Base-by-base conservation (phyloP, 352 stramenopile genomes). In the Phytopythium vexans region DNA sequence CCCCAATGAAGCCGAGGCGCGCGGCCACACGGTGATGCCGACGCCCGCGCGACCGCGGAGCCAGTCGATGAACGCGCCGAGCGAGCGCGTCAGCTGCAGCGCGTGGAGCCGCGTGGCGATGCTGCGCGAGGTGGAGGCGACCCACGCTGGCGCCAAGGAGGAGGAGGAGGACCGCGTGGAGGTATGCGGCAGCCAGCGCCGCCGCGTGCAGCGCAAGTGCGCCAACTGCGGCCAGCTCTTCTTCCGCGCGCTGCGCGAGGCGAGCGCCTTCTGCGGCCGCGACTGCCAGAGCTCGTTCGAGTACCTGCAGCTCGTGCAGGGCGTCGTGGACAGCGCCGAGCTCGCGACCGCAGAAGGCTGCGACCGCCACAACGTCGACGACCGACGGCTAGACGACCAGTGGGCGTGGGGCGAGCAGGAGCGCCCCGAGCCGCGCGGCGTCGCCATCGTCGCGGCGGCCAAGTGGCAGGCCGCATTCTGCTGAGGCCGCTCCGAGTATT, bases 221-320 rank as follows among this genome's bases (percentile, higher is more conserved):
- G 39, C 36, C 62, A 89, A 89, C 63, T 89, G 78, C 54, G 58
- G 49, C 2, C 54, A 65, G 62, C 58, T 74, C 4, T 87, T 82
- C 51, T 84, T 86, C 56, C 47, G 52, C 6, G 39, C 52, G 33
- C 47, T 74, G 54, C 60, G 55, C 0, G 47, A 63, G 31, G 56
- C 69, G 33, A 47, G 56, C 16, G 49, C 49, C 7, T 89, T 80
- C 57, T 89, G 79, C 52, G 74, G 70, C 41, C 72, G 79, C 35
- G 79, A 89, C 67, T 89, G 79, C 60, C 66, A 76, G 54, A 88
- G 65, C 60, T 74, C 70, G 15, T 82, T 70, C 46, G 64, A 84
- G 49, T 89, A 86, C 56, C 66, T 66, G 6, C 48, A 49, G 8
- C 38, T 64, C 4, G 51, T 89, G 31, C 78, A 89, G 46, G 43